Evolutionary conservation across 2,329 filamentous ascomycete species (phyloP).

Genomic region (Rhynchosporium secalis): DNA sequence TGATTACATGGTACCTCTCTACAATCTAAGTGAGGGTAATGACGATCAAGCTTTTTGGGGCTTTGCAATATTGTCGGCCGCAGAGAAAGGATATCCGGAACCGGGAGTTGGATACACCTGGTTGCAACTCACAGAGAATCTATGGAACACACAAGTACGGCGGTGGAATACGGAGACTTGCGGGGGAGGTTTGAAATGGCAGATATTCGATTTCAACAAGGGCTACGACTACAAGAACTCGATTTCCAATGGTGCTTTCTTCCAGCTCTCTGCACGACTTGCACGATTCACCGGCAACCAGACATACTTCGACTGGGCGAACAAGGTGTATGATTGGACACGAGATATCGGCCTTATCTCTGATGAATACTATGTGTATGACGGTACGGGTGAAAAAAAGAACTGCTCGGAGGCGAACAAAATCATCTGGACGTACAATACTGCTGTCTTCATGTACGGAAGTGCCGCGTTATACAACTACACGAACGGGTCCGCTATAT

Average conservation of each 20-base stretch:
- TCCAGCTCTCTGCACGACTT: constrained; percentile 76
- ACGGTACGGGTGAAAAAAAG: constrained; percentile 54
- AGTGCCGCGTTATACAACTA: constrained; percentile 63
- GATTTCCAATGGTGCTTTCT: constrained; percentile 79
- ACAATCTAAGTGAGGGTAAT: constrained; percentile 65
- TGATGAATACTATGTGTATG: constrained; percentile 55
- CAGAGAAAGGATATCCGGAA: constrained; percentile 67
- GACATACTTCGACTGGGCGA: constrained; percentile 67
- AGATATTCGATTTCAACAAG: constrained; percentile 75
- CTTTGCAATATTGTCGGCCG: constrained; percentile 65
- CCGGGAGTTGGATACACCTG: constrained; percentile 58
- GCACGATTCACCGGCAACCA: constrained; percentile 67
- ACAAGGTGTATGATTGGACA: constrained; percentile 67
- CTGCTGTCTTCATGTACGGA: constrained; percentile 66
- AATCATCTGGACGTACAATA: constrained; percentile 64
- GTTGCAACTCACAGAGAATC: constrained; percentile 61
- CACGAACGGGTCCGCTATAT: constrained; percentile 51
- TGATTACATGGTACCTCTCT: constrained; percentile 60
- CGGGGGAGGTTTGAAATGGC: constrained; percentile 74
- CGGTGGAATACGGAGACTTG: constrained; percentile 72
- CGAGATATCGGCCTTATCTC: constrained; percentile 57
- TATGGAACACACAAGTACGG: constrained; percentile 69
- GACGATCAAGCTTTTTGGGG: constrained; percentile 77
- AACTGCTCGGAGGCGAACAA: constrained; percentile 56
- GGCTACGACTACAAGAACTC: constrained; percentile 84